Evolutionary conservation across 257 asterid species (phyloP).

Genomic region (Gentiana straminea): DNA sequence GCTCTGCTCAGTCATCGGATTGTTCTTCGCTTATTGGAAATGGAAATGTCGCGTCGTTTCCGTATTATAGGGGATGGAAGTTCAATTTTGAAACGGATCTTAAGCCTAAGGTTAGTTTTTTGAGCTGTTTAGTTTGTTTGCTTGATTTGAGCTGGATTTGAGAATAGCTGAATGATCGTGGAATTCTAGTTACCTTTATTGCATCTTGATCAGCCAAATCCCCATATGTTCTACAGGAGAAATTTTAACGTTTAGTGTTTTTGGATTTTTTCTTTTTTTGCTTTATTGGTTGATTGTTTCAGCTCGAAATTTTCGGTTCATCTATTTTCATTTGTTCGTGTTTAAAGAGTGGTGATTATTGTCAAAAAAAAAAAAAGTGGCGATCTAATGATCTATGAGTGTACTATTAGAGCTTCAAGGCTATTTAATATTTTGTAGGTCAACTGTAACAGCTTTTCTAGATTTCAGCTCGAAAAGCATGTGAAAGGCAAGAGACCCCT

Average conservation of each 20-base stretch:
- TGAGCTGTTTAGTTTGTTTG: background rate
- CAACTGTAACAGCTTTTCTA: background rate
- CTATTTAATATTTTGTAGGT: constrained; percentile 3
- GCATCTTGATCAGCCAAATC: too few species aligned
- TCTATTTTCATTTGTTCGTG: too few species aligned
- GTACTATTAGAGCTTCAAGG: background rate
- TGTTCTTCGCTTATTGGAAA: constrained; percentile 23
- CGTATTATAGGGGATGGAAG: constrained; percentile 38
- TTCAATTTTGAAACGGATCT: constrained; percentile 29
- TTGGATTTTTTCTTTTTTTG: background rate
- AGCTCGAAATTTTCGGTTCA: background rate
- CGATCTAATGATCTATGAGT: too few species aligned
- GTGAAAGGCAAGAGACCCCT: too few species aligned
- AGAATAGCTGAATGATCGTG: background rate
- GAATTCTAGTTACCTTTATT: too few species aligned
- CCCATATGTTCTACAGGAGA: too few species aligned
- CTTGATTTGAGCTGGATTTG: constrained; percentile 1
- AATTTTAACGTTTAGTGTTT: too few species aligned
- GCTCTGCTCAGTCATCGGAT: constrained; percentile 19
- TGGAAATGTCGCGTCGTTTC: constrained; percentile 22
- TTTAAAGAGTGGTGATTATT: too few species aligned
- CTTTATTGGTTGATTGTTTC: background rate
- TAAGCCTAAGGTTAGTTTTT: constrained; percentile 34
- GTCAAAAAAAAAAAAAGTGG: too few species aligned
- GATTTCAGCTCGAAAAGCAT: too few species aligned